Percentiles rank a stretch among this genome's conserved stretches.
Conservation (phyloP, 306 rosid genomes). For the Sophora flavescens region DNA sequence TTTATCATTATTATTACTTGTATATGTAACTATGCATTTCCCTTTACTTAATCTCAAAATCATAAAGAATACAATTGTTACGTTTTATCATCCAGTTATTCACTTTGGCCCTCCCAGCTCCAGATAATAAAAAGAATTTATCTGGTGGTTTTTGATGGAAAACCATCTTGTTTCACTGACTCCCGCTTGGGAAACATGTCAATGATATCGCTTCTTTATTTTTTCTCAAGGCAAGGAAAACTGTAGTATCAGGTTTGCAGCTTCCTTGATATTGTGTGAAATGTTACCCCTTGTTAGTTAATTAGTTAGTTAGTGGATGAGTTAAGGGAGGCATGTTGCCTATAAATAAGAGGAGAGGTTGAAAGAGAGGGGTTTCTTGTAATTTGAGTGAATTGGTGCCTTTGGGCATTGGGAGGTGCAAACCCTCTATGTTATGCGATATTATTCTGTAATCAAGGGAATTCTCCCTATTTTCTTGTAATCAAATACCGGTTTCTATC, state of each 20-base stretch:
- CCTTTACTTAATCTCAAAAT: background rate
- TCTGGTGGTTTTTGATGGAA: constrained; percentile 18
- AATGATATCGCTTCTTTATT: background rate
- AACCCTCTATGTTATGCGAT: too few species aligned
- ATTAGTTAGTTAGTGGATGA: too few species aligned
- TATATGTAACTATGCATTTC: background rate
- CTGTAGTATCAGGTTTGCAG: constrained; percentile 19
- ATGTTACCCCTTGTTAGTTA: too few species aligned
- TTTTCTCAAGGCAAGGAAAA: constrained; percentile 1
- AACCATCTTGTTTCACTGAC: background rate
- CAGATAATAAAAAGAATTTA: background rate
- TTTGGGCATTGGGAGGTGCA: too few species aligned
- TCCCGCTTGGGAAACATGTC: background rate
- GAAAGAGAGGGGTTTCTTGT: too few species aligned
- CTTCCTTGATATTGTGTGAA: background rate
- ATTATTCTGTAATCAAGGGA: too few species aligned
- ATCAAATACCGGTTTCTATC: too few species aligned
- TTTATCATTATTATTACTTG: constrained; percentile 17
- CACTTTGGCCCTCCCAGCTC: background rate
- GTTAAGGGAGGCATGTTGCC: too few species aligned
- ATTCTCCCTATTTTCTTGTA: too few species aligned
- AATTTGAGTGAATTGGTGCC: too few species aligned
- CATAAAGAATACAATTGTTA: background rate
- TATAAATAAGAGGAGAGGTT: too few species aligned
- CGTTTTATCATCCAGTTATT: constrained; percentile 4